Percentiles rank a stretch among this genome's conserved stretches.
These are phyloP conservation scores for Parasitella parasitica DNA, from an alignment of 371 early-diverging fungal genomes.

Conservation along the genomic window DNA sequence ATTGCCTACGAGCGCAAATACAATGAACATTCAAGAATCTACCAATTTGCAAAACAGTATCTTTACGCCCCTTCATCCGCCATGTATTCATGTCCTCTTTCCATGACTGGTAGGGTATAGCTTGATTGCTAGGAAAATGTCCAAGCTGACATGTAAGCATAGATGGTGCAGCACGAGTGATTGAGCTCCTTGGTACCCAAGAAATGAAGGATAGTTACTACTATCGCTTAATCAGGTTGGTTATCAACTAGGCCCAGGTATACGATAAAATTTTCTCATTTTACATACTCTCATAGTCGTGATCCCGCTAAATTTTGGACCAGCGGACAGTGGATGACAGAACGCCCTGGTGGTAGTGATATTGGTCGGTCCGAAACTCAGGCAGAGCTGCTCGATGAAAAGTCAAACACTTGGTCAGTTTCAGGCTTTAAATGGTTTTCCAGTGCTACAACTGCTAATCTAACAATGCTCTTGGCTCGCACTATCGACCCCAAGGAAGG, in stretches of 20 bases:
- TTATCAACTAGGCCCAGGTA: too few relatives aligned
- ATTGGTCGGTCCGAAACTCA: constrained; percentile 53
- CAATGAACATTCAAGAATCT: constrained; percentile 52
- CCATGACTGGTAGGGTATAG: constrained; percentile 56
- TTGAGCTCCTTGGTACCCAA: constrained; percentile 53
- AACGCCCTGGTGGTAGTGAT: constrained; percentile 69
- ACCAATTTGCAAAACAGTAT: constrained; percentile 69
- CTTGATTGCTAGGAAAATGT: too few relatives aligned
- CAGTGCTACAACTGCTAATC: constrained; percentile 68
- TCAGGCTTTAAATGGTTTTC: constrained; percentile 77
- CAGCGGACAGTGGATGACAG: constrained; percentile 80
- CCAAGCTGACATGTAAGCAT: too few relatives aligned
- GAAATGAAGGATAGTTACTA: constrained; percentile 51
- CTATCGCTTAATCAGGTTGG: constrained; percentile 44
- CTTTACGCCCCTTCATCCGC: constrained; percentile 58
- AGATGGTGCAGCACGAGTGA: constrained; percentile 66
- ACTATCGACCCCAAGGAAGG: constrained; percentile 47
- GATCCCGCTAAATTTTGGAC: constrained; percentile 62
- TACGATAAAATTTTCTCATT: too few relatives aligned
- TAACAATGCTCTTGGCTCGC: constrained; percentile 66
- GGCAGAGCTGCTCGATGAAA: constrained; percentile 45
- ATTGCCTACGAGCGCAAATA: constrained; percentile 62
- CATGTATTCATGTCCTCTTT: constrained; percentile 64
- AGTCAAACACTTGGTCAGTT: constrained; percentile 48
- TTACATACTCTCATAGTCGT: constrained; percentile 25